Evolutionary conservation across 2,329 filamentous ascomycete species (phyloP), one percentile per base, ranked within the genome.

Genomic region (Madurella mycetomatis): DNA sequence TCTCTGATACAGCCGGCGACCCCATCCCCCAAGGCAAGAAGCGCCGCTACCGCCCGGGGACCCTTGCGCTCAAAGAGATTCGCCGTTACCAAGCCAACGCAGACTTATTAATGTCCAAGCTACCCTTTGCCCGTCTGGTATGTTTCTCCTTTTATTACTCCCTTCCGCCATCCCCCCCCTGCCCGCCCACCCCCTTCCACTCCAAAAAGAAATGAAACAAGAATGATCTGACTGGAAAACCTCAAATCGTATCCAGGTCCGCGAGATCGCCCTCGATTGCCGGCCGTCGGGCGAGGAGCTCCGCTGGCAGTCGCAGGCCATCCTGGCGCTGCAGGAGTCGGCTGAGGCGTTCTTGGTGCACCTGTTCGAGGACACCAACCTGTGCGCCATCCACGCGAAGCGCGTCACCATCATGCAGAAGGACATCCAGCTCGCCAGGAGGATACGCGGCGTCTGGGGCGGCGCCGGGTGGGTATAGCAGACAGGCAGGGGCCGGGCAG

Each of bases 331-430:
- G 2, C 92, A 97, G 73, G 92, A 97, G 77, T 90, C 92, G 13
- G 84, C 92, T n/a, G 92, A 97, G 75, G 92, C 92, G 5, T 97
- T 95, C 73, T 80, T 97, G 63, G 88, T 97, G 55, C 92, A 95
- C 68, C 78, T 97, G n/a, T 96, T 97, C 68, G 92, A 96, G 70
- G 90, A 95, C 73, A 90, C 90, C 61, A 96, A 97, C 75, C 81
- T 97, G 41, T 96, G 92, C 75, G 94, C 92, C 59, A 92, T 97
- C 65, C 92, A 97, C 73, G 94, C 92, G 58, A 96, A 96, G 77
- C 82, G 92, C 69, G 91, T 97, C 50, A 97, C 92, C 40, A 95
- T 96, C 65, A 92, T 95, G 89, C 91, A 94, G 73, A 96, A 96
- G 76, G 94, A 97, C 72, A 96, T 99, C 65, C 92, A 96, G 74